Percentiles rank a stretch among this genome's conserved stretches.
These are phyloP conservation scores for Madurella mycetomatis DNA, from an alignment of 2,329 filamentous ascomycete genomes.

Conservation along the genomic window DNA sequence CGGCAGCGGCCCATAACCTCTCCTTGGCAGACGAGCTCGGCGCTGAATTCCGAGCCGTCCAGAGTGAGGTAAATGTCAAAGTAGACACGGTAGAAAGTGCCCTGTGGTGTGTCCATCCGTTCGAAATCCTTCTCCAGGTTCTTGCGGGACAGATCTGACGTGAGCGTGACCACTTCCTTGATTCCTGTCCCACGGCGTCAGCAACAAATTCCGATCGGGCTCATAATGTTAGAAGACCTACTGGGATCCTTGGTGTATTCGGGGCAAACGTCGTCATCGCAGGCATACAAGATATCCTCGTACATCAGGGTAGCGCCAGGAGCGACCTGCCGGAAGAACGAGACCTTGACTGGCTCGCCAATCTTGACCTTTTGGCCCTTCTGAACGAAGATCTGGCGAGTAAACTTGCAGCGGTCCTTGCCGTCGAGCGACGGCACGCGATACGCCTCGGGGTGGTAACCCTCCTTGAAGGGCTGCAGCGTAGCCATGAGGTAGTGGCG, in stretches of 20 bases:
- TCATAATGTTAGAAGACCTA: constrained; percentile 51
- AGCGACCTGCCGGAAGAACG: constrained; percentile 96
- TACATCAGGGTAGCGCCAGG: constrained; percentile 98
- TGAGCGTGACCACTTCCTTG: constrained; percentile 97
- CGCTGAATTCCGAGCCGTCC: constrained; percentile 96
- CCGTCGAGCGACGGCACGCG: constrained; percentile 94
- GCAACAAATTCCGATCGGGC: background rate
- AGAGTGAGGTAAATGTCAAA: constrained; percentile 85
- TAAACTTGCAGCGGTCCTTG: constrained; percentile 98
- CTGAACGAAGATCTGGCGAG: constrained; percentile 95
- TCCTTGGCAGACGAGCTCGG: constrained; percentile 96
- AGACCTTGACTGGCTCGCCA: constrained; percentile 97
- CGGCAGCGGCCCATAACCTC: constrained; percentile 98
- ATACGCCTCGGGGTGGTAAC: constrained; percentile 96
- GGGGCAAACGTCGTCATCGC: constrained; percentile 95
- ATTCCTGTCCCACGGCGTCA: constrained; percentile 61
- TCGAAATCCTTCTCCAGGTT: constrained; percentile 99
- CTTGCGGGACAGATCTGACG: constrained; percentile 93
- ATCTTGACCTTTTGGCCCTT: constrained; percentile 99
- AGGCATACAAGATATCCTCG: constrained; percentile 95
- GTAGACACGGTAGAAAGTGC: constrained; percentile 85
- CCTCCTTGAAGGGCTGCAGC: constrained; percentile 96
- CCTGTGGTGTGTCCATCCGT: constrained; percentile 97
- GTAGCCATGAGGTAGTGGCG: constrained; percentile 99
- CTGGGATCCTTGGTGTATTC: constrained; percentile 99